These are phyloP conservation scores for Argentina anserina DNA, from an alignment of 306 rosid species.

Conservation along the genomic window DNA sequence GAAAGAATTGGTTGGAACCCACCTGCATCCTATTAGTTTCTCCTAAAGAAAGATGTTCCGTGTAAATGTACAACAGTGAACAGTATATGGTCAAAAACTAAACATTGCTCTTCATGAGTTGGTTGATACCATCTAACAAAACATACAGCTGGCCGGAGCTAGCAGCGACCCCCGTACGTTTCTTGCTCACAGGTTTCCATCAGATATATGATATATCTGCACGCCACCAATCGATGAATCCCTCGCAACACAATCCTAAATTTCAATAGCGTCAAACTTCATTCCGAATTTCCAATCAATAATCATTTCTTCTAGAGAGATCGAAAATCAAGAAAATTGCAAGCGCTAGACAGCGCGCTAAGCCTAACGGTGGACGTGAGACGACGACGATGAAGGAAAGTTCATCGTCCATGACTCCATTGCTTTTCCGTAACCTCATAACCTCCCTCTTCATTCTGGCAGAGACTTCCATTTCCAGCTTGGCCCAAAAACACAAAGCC, in stretches of 20 bases:
- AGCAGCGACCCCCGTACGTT: too few relatives aligned
- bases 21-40: too few relatives aligned
- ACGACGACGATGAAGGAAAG: conserved; percentile 28
- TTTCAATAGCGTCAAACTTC: too few relatives aligned
- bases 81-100: neutral
- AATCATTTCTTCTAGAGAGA: neutral
- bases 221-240: neutral
- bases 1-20: too few relatives aligned
- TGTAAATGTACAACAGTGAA: too few relatives aligned
- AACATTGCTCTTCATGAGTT: neutral
- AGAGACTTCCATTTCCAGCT: conserved; percentile 32
- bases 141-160: neutral
- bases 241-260: neutral
- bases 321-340: too few relatives aligned
- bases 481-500: conserved; percentile 34
- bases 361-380: neutral
- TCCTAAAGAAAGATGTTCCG: too few relatives aligned
- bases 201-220: neutral
- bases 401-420: conserved; percentile 35
- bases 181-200: neutral
- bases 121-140: neutral
- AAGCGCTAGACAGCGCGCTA: too few relatives aligned
- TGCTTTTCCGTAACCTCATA: conserved; percentile 38
- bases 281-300: neutral
- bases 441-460: conserved; percentile 36